A percentile compares a stretch with the other conserved stretches of the same genome.
Evolutionary conservation across 169 alveolate species (phyloP).

Genomic region (Perkinsus chesapeaki): DNA sequence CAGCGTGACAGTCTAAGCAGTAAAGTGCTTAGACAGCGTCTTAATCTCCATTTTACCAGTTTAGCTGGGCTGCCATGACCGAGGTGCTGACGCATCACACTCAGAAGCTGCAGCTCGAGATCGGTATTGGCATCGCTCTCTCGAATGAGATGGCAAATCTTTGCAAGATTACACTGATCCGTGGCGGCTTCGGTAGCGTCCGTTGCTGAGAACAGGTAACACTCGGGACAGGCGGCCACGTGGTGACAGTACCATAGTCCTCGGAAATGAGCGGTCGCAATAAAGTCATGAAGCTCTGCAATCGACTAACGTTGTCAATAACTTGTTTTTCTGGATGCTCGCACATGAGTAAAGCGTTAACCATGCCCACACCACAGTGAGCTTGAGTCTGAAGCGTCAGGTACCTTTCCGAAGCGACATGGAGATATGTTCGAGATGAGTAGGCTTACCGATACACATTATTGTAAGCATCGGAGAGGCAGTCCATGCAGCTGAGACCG

Average conservation of each 20-base stretch:
- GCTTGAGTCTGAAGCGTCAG: neutral
- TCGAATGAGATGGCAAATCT: neutral
- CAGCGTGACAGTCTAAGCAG: neutral
- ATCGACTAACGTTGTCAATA: neutral
- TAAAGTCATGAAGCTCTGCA: neutral
- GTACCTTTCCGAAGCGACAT: neutral
- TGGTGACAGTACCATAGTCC: neutral
- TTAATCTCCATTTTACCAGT: neutral
- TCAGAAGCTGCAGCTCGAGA: neutral
- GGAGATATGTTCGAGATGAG: neutral
- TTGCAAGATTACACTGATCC: neutral
- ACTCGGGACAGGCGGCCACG: neutral
- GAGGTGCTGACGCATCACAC: neutral
- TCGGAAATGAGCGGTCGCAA: neutral
- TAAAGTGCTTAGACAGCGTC: neutral
- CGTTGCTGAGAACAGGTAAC: neutral
- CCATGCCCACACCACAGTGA: neutral
- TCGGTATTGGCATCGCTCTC: neutral
- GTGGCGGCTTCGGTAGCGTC: neutral
- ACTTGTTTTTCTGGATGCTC: neutral
- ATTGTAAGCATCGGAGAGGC: neutral
- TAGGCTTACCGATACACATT: neutral
- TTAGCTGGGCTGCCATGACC: neutral
- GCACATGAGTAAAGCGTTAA: neutral
- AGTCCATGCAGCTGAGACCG: neutral